These are phyloP conservation scores for Talaromyces verruculosus DNA, from an alignment of 2,329 filamentous ascomycete genomes.

Conservation along the genomic window DNA sequence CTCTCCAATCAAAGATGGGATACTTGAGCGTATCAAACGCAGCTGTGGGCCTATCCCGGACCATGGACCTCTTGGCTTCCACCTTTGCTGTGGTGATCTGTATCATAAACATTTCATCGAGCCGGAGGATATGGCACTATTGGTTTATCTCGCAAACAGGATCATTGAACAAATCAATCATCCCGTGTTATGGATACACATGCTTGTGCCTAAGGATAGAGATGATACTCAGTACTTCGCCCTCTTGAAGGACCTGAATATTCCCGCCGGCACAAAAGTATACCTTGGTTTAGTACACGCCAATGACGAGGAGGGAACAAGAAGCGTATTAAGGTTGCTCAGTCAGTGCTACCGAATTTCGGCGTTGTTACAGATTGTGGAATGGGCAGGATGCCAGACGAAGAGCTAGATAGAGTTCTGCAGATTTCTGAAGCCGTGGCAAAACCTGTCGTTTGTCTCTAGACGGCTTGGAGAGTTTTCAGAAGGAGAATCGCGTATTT, in stretches of 20 bases:
- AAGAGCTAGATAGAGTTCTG: conserved; percentile 24
- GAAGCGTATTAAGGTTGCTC: conserved; percentile 40
- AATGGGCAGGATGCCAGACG: conserved; percentile 27
- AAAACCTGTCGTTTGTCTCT: background rate
- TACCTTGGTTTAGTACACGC: conserved; percentile 46
- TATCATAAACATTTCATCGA: conserved; percentile 48
- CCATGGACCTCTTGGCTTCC: conserved; percentile 46
- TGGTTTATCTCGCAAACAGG: conserved; percentile 42
- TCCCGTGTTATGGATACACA: conserved; percentile 44
- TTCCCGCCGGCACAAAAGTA: conserved; percentile 34
- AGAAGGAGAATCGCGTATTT: too few relatives aligned
- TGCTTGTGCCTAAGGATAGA: conserved; percentile 46
- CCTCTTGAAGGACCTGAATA: conserved; percentile 38
- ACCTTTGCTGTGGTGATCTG: conserved; percentile 52
- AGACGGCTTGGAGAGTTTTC: background rate
- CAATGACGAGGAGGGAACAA: conserved; percentile 41
- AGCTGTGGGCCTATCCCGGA: conserved; percentile 19
- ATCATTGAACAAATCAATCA: conserved; percentile 31
- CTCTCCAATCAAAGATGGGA: background rate
- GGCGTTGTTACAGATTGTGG: conserved; percentile 48
- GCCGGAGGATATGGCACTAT: conserved; percentile 36
- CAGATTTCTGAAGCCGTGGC: background rate
- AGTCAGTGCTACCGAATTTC: conserved; percentile 34
- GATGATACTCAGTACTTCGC: conserved; percentile 41
- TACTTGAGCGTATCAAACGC: conserved; percentile 28